Base-by-base conservation (phyloP, 2,329 filamentous ascomycete genomes). In the Raffaelea ambrosiae region DNA sequence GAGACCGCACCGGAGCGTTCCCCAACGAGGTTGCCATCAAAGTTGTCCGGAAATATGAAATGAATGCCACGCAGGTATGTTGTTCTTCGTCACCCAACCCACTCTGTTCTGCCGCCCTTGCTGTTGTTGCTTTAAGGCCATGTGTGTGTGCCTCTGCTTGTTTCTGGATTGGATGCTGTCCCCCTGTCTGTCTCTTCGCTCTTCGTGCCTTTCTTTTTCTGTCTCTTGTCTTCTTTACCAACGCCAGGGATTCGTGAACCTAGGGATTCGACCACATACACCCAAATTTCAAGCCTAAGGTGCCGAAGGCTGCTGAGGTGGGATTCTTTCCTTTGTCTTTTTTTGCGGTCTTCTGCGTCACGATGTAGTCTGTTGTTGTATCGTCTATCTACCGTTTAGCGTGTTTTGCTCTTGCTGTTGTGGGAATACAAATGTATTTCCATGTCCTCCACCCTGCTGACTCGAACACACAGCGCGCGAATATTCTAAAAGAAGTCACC, bases 51-150 rank as follows among this genome's bases (percentile, higher is more conserved):
- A 97, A 97, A 71, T 97, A 88, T 65, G 93, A 98, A 70, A 96
- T 98, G 88, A 97, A 95, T 70, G 90, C 84, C 56, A 89, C 85
- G 74, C 93, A 97, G 88, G 93, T 98, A 79, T 79, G 89, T 84
- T 60, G 19, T 36, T 7, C 39, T 29, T 13, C 26, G 7, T 29
- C 13, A 13, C 26, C 13, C 7, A 29, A 29, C 7, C 40, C 20
- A 14, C 2, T 39, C 36, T 29, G 7, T n/a, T 26, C 20, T 44
- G 19, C n/a, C n/a, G n/a, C n/a, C 22, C 46, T 18, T 44, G 49
- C 46, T 48, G 31, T 40, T 50, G 47, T 40, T 50, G 48, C 52
- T 55, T 44, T 54, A 55, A 51, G 49, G 46, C 46, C 50, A 50
- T 51, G 46, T 14, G 36, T 23, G 21, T 38, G 35, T 42, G 21